Conservation (phyloP, 2,329 filamentous ascomycete species). For the Sporothrix protearum region DNA sequence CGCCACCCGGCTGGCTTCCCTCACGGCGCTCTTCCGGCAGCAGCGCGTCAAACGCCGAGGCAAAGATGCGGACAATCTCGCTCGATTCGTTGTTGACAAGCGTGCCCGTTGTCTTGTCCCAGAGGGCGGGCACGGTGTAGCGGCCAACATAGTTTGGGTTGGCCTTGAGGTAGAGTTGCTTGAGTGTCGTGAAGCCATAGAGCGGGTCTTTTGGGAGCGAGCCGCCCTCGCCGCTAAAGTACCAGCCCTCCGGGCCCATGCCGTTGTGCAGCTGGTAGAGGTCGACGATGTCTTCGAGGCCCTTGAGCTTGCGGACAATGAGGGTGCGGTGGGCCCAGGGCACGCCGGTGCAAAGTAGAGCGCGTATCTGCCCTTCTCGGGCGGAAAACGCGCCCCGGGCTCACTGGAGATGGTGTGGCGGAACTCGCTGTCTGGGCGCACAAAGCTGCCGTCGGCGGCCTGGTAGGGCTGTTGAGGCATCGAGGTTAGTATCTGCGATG, state of each 20-base stretch:
- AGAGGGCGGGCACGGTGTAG: conserved; percentile 71
- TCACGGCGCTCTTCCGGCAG: conserved; percentile 53
- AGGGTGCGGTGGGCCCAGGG: conserved; percentile 71
- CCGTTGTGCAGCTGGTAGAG: conserved; percentile 67
- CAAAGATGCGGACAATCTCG: conserved; percentile 83
- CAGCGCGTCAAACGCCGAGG: conserved; percentile 65
- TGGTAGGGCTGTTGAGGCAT: conserved; percentile 2
- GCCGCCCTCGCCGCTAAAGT: conserved; percentile 44
- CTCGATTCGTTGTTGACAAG: conserved; percentile 82
- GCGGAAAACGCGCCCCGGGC: conserved; percentile 50
- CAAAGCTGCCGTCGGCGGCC: conserved; percentile 44
- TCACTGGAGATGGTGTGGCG: conserved; percentile 53
- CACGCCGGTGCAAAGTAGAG: conserved; percentile 60
- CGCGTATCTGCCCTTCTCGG: conserved; percentile 58
- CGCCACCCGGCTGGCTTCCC: conserved; percentile 45
- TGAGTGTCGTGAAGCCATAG: conserved; percentile 63
- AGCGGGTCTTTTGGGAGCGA: conserved; percentile 56
- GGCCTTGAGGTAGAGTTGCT: conserved; percentile 66
- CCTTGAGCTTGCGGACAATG: conserved; percentile 69
- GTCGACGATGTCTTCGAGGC: conserved; percentile 65
- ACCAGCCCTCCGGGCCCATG: conserved; percentile 58
- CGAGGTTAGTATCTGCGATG: neutral
- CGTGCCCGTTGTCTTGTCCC: conserved; percentile 62
- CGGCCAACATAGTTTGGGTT: conserved; percentile 65
- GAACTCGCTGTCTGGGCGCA: conserved; percentile 52